phyloP scores from a whole-genome alignment of 75 land plant species.

The Isoetes taiwanensis region DNA sequence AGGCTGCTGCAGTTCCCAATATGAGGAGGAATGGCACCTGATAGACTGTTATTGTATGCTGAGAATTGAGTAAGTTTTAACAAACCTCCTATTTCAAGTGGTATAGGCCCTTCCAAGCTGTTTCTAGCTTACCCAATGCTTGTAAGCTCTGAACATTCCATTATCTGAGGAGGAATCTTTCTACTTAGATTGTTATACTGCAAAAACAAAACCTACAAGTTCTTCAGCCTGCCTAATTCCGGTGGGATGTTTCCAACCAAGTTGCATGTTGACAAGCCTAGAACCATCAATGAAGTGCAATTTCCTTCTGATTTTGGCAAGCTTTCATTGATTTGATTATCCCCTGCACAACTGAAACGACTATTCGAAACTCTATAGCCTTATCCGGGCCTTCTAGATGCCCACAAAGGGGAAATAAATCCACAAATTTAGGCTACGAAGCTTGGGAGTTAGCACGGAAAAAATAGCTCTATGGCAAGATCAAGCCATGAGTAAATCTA shows the following conservation, averaged over 20 bases:
- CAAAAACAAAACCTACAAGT: conserved; percentile 32
- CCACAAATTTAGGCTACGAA: too few relatives aligned
- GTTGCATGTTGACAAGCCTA: not conserved
- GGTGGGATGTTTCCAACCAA: conserved; percentile 19
- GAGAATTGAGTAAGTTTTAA: not conserved
- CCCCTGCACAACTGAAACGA: too few relatives aligned
- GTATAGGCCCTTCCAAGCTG: not conserved
- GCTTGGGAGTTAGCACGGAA: too few relatives aligned
- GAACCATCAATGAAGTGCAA: not conserved
- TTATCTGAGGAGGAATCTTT: conserved; percentile 28
- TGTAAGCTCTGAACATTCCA: not conserved
- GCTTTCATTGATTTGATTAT: not conserved
- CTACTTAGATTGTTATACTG: conserved; percentile 52
- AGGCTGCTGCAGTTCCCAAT: not conserved
- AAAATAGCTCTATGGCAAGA: too few relatives aligned
- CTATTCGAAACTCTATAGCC: too few relatives aligned
- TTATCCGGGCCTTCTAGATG: too few relatives aligned
- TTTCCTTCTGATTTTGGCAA: not conserved
- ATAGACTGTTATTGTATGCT: not conserved
- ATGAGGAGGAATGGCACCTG: not conserved
- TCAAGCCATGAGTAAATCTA: too few relatives aligned
- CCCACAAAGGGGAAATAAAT: too few relatives aligned
- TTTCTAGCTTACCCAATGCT: not conserved
- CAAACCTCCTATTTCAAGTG: not conserved
- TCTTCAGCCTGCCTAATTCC: conserved; percentile 36